Percentiles rank a stretch among this genome's conserved stretches.
Conservation (phyloP, 202 grass and related monocot genomes). For the Carex sylvatica region DNA sequence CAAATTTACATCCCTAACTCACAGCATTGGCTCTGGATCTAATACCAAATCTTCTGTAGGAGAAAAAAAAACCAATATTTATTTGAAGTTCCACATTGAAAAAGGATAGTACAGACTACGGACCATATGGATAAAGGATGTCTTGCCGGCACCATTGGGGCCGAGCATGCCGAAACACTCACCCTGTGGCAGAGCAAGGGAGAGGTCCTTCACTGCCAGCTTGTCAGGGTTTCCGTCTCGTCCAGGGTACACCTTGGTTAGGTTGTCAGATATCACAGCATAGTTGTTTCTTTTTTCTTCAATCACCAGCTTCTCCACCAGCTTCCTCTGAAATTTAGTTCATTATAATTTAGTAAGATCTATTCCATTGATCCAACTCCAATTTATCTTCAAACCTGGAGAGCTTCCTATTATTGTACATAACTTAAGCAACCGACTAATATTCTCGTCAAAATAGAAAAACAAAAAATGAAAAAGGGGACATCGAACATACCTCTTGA, state of each 20-base stretch:
- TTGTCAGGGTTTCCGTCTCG: constrained; percentile 65
- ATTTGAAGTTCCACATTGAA: neutral
- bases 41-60: neutral
- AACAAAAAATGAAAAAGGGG: neutral
- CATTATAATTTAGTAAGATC: no score
- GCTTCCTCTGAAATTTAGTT: constrained; percentile 27
- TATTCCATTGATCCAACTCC: neutral
- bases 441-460: neutral
- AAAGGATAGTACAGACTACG: constrained; percentile 30
- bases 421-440: neutral
- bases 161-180: constrained; percentile 92
- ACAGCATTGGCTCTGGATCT: no score
- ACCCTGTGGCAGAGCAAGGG: constrained; percentile 63
- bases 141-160: constrained; percentile 83
- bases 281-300: constrained; percentile 34
- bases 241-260: constrained; percentile 69
- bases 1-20: no score
- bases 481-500: constrained; percentile 55
- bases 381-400: neutral
- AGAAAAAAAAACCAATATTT: neutral
- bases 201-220: constrained; percentile 63
- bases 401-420: no score
- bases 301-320: constrained; percentile 41
- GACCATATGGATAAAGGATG: constrained; percentile 86
- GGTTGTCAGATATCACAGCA: constrained; percentile 61